Base-by-base conservation (phyloP, 1,139 yeast genomes). In the Diutina ranongensis region DNA sequence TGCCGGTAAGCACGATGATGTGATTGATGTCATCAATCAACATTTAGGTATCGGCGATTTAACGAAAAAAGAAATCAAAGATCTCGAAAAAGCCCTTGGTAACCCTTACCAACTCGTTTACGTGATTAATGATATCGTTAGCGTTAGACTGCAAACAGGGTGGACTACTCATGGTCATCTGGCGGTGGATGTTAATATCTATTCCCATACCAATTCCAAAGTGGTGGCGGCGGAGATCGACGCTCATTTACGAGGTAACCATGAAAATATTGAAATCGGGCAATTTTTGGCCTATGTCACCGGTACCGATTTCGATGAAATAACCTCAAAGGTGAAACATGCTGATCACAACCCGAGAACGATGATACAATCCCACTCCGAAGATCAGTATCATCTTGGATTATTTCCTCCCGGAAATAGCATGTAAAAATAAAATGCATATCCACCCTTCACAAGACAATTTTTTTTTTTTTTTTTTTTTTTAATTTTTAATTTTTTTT, bases 91-190 rank as follows among this genome's bases (percentile, higher is more conserved):
- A n/a, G 50, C 53, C 40, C 47, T 57, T 38, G 50, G 52, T 33
- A 49, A 46, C 22, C 21, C 45, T 49, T 49, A 45, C 1, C 54
- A 53, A 19, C 60, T 71, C 12, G 69, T 70, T 49, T 72, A 71
- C 48, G 63, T 66, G 35, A 54, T 81, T 47, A 74, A 81, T 55
- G 67, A 77, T 48, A 72, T 85, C 74, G 74, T 84, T 7, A 78
- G 88, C 1, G 54, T 62, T 12, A 73, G 94, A 50, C 84, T 95
- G 0, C 80, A 80, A 57, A 76, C 85, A 32, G 94, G 94, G 5
- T 87, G 94, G 94, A 71, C 92, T 8, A 85, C 95, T 0, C 88
- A 82, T 54, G 95, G 94, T 22, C 96, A 87, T 59, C 78, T 92
- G 19, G 94, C 94, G 0, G 95, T 86, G 13, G 95, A 87, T 60